These are phyloP conservation scores for Castanea mollissima DNA, from an alignment of 306 rosid genomes.

Conservation along the genomic window DNA sequence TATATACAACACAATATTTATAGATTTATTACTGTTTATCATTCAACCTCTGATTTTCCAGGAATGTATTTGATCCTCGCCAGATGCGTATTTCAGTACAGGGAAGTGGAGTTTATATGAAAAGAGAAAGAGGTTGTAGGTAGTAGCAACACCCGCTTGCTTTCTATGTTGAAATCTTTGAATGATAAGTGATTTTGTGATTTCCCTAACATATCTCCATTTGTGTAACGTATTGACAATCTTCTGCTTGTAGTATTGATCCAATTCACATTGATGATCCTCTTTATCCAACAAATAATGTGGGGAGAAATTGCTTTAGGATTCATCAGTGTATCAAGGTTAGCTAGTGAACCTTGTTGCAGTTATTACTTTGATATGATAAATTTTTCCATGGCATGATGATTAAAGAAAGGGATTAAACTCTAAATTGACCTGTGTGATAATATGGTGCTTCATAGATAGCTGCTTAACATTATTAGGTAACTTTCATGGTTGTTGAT, in stretches of 20 bases:
- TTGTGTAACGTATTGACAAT: constrained; percentile 15
- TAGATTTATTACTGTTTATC: neutral
- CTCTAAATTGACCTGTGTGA: neutral
- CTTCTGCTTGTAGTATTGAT: constrained; percentile 67
- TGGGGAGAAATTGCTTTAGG: constrained; percentile 96
- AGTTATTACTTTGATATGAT: neutral
- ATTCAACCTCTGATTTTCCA: constrained; percentile 28
- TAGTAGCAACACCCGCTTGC: constrained; percentile 31
- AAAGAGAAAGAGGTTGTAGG: constrained; percentile 98
- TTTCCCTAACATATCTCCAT: constrained; percentile 9
- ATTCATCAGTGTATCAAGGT: constrained; percentile 99
- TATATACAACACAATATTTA: neutral
- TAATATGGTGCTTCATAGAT: neutral
- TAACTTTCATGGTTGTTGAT: neutral
- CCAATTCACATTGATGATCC: constrained; percentile 98
- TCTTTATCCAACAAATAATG: constrained; percentile 82
- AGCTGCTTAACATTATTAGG: neutral
- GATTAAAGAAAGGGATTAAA: neutral
- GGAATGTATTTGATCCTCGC: constrained; percentile 96
- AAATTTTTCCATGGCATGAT: neutral
- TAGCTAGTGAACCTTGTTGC: constrained; percentile 11
- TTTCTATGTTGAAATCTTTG: constrained; percentile 3
- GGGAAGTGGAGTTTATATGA: constrained; percentile 93
- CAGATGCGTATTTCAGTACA: constrained; percentile 94
- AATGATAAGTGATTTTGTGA: constrained; percentile 12